phyloP scores from a whole-genome alignment of 768 basidiomycete genomes.

The Xerocomus spinulosus region DNA sequence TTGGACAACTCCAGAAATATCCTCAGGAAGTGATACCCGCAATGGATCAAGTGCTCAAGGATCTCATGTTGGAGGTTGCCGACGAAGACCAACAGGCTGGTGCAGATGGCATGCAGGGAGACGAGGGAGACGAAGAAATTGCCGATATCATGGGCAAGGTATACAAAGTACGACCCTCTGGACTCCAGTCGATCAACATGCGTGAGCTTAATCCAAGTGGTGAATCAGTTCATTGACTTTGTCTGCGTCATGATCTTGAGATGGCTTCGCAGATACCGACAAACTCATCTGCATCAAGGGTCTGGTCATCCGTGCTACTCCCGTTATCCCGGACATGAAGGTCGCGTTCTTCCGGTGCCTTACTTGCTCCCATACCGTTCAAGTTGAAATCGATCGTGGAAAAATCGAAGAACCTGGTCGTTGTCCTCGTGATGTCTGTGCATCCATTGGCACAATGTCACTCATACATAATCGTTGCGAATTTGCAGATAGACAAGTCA shows the following conservation, averaged over 20 bases:
- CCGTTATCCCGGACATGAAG: conserved; percentile 99
- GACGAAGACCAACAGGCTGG: conserved; percentile 74
- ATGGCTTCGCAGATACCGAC: conserved; percentile 74
- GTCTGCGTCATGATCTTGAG: not conserved
- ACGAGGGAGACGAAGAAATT: conserved; percentile 79
- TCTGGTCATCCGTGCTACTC: conserved; percentile 93
- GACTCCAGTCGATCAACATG: conserved; percentile 84
- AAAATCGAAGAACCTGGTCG: conserved; percentile 90
- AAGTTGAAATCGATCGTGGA: conserved; percentile 96
- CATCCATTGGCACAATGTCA: conserved; percentile 82
- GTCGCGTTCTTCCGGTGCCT: conserved; percentile 97
- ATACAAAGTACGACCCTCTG: conserved; percentile 93
- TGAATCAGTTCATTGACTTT: conserved; percentile 29
- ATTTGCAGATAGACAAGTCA: conserved; percentile 93
- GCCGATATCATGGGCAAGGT: conserved; percentile 80
- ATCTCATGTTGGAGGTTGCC: conserved; percentile 83
- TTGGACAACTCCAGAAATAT: conserved; percentile 82
- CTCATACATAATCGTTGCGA: conserved; percentile 96
- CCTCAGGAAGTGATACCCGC: conserved; percentile 97
- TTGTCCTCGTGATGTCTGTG: conserved; percentile 93
- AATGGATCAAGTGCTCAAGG: conserved; percentile 95
- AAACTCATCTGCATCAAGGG: conserved; percentile 96
- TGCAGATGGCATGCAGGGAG: conserved; percentile 70
- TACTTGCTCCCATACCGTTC: conserved; percentile 93
- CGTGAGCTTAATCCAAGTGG: conserved; percentile 91